phyloP scores from a whole-genome alignment of 768 basidiomycete species.

The Dioszegia hungarica region DNA sequence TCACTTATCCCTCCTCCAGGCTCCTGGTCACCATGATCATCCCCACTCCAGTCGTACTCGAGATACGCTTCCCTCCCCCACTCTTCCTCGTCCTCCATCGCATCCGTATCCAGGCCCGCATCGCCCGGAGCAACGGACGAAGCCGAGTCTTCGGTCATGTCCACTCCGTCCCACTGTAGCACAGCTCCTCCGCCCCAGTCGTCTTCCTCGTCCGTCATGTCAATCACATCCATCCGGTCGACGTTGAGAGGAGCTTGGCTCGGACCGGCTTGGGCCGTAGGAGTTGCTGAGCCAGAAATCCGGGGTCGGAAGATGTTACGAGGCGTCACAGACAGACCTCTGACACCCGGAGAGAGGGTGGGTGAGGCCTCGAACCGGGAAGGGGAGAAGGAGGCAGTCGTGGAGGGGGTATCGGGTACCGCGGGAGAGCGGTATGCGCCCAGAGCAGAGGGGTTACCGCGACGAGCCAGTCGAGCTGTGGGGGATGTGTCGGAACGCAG shows the following conservation, averaged over 20 bases:
- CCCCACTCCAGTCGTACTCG: constrained; percentile 15
- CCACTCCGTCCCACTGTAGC: constrained; percentile 13
- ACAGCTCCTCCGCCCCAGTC: constrained; percentile 29
- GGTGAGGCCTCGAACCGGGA: background rate
- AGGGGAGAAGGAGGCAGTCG: background rate
- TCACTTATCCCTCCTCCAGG: too few species aligned
- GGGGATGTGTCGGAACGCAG: too few species aligned
- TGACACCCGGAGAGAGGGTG: background rate
- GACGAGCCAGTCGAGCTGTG: too few species aligned
- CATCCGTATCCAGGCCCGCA: constrained; percentile 10
- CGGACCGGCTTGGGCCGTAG: constrained; percentile 4
- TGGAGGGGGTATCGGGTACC: background rate
- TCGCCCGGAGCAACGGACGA: constrained; percentile 20
- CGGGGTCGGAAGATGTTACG: background rate
- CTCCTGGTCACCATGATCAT: too few species aligned
- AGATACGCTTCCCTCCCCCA: constrained; percentile 24
- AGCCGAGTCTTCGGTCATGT: constrained; percentile 6
- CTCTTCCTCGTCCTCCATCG: constrained; percentile 7
- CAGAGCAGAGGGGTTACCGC: too few species aligned
- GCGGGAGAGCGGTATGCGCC: background rate
- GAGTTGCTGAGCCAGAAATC: constrained; percentile 2
- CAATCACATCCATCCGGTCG: constrained; percentile 5
- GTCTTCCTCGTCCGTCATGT: constrained; percentile 11
- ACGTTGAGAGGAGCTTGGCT: background rate
- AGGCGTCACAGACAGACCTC: constrained; percentile 1